phyloP scores from a whole-genome alignment of 2,329 filamentous ascomycete genomes.

The Blastomyces silverae region DNA sequence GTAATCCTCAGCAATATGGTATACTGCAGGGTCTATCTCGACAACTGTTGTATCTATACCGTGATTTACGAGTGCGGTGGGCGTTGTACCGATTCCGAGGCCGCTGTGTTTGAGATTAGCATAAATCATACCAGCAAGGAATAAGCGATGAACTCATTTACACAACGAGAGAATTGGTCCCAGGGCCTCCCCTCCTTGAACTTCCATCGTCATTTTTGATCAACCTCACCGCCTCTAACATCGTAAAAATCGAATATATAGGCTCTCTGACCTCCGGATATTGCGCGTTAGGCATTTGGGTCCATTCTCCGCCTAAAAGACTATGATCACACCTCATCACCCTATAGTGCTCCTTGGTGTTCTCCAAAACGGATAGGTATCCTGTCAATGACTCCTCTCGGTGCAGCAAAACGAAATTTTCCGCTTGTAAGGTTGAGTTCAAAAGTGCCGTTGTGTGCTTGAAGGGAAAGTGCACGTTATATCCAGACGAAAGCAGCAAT shows the following conservation, averaged over 20 bases:
- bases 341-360: slow-evolving; percentile 61
- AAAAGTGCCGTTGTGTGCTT: slow-evolving; percentile 54
- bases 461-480: slow-evolving; percentile 67
- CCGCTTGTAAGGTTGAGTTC: slow-evolving; percentile 57
- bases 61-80: slow-evolving; percentile 76
- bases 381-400: slow-evolving; percentile 81
- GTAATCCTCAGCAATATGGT: slow-evolving; percentile 74
- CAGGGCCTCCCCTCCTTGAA: slow-evolving; percentile 46
- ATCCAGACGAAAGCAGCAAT: slow-evolving; percentile 54
- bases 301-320: slow-evolving; percentile 87
- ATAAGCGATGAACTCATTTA: slow-evolving; percentile 42
- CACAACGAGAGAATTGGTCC: slow-evolving; percentile 79
- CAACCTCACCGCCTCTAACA: slow-evolving; percentile 85
- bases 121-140: slow-evolving; percentile 16
- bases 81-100: slow-evolving; percentile 85
- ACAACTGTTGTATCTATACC: slow-evolving; percentile 90
- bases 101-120: slow-evolving; percentile 50
- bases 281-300: slow-evolving; percentile 47
- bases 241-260: slow-evolving; percentile 92
- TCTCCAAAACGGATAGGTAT: slow-evolving; percentile 86
- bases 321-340: slow-evolving; percentile 92
- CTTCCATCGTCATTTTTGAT: slow-evolving; percentile 51
- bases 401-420: slow-evolving; percentile 70
- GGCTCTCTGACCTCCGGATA: slow-evolving; percentile 63
- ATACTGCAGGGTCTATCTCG: slow-evolving; percentile 85